These are phyloP conservation scores for Gastrodia elata DNA, from an alignment of 106 monocot species.

Conservation along the genomic window DNA sequence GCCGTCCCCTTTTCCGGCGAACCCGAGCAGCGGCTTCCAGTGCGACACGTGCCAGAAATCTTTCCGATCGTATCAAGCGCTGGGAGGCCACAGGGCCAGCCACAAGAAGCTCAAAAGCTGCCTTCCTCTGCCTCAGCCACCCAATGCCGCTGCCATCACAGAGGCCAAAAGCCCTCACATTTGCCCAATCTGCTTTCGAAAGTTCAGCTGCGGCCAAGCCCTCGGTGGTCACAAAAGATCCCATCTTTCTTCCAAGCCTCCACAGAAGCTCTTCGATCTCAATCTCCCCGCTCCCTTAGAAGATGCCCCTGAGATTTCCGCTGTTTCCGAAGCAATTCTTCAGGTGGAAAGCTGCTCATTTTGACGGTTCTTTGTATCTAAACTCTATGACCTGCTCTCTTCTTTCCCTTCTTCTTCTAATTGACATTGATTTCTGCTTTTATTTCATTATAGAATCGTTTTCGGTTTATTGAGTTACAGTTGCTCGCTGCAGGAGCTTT, in stretches of 20 bases:
- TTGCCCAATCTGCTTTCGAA: constrained; percentile 14
- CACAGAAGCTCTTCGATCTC: constrained; percentile 24
- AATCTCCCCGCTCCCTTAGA: constrained; percentile 34
- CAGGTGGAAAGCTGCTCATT: not conserved
- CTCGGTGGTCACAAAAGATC: constrained; percentile 7
- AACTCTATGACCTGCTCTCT: not conserved
- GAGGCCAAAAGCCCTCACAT: not conserved
- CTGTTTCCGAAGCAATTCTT: constrained; percentile 10
- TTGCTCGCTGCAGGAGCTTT: not conserved
- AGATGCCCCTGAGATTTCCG: constrained; percentile 23
- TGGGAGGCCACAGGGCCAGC: constrained; percentile 46
- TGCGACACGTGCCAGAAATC: constrained; percentile 57
- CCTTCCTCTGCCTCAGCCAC: not conserved
- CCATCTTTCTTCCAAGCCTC: not conserved
- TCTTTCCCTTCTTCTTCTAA: not conserved
- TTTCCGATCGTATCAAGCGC: constrained; percentile 59
- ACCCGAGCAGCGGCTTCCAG: constrained; percentile 28
- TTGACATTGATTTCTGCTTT: not conserved
- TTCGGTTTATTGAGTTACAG: not conserved
- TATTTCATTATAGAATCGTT: constrained; percentile 4
- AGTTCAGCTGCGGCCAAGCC: constrained; percentile 16
- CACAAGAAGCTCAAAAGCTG: constrained; percentile 29
- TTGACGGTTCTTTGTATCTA: not conserved
- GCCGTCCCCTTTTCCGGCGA: not conserved
- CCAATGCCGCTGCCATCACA: constrained; percentile 3